Percentiles rank a stretch among this genome's conserved stretches.
Evolutionary conservation across 768 basidiomycete species (phyloP).

Genomic region (Pisolithus tinctorius): DNA sequence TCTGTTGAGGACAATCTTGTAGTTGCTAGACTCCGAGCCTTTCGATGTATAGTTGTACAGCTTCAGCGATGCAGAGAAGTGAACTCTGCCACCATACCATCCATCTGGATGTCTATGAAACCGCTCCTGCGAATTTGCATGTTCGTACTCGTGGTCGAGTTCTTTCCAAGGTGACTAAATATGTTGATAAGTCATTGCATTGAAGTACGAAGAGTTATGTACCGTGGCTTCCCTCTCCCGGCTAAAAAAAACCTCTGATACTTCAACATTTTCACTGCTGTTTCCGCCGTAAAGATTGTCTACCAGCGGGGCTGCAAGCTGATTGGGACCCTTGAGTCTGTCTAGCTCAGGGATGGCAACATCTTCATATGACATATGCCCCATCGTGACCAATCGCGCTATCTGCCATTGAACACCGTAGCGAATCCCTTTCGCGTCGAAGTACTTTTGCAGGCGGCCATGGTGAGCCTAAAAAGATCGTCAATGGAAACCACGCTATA

Average conservation of each 20-base stretch:
- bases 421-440: slow-evolving; percentile 28
- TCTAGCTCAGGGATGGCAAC: slow-evolving; percentile 26
- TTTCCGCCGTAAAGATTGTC: slow-evolving; percentile 8
- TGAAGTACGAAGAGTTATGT: slow-evolving; percentile 11
- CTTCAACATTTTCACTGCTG: background rate
- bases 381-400: slow-evolving; percentile 33
- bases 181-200: background rate
- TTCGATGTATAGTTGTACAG: background rate
- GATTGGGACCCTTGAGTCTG: slow-evolving; percentile 25
- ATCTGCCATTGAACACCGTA: slow-evolving; percentile 52
- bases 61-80: slow-evolving; percentile 41
- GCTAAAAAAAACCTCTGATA: slow-evolving; percentile 9
- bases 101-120: slow-evolving; percentile 28
- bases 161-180: slow-evolving; percentile 56
- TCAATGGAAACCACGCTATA: background rate
- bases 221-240: slow-evolving; percentile 13
- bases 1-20: slow-evolving; percentile 39
- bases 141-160: slow-evolving; percentile 48
- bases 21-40: slow-evolving; percentile 7
- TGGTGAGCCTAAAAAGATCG: slow-evolving; percentile 7
- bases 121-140: slow-evolving; percentile 20
- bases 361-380: slow-evolving; percentile 22
- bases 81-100: slow-evolving; percentile 60
- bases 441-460: slow-evolving; percentile 5
- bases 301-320: slow-evolving; percentile 23